A percentile compares a stretch with the other conserved stretches of the same genome.
These are phyloP conservation scores for Nakaseomyces bracarensis DNA, from an alignment of 1,139 yeast species.

Conservation along the genomic window DNA sequence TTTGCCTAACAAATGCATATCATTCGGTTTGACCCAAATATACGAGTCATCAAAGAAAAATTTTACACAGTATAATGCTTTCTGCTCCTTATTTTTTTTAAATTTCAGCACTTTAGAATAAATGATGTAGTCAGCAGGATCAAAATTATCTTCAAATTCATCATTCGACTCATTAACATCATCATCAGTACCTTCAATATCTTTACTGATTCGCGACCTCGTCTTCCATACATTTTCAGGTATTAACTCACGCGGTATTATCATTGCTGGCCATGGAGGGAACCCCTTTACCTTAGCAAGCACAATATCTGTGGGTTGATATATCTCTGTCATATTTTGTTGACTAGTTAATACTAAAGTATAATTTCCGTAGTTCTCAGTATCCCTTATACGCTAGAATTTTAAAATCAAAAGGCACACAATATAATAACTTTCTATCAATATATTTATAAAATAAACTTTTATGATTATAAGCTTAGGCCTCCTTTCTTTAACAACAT, in stretches of 20 bases:
- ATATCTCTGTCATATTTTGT: slow-evolving; percentile 10
- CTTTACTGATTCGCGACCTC: slow-evolving; percentile 34
- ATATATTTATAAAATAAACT: too few species aligned
- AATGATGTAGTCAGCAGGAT: slow-evolving; percentile 21
- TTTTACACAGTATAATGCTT: slow-evolving; percentile 27
- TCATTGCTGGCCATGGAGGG: slow-evolving; percentile 79
- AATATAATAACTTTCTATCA: too few species aligned
- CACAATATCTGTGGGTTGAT: slow-evolving; percentile 39
- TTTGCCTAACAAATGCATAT: slow-evolving; percentile 17
- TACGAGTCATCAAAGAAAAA: slow-evolving; percentile 31
- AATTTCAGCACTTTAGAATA: slow-evolving; percentile 25
- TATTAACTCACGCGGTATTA: slow-evolving; percentile 48
- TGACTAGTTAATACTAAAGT: too few species aligned
- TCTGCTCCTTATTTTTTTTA: slow-evolving; percentile 18
- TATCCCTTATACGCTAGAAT: too few species aligned
- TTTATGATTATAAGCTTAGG: too few species aligned
- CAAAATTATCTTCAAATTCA: slow-evolving; percentile 14
- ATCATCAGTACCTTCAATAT: slow-evolving; percentile 20
- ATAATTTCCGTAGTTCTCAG: too few species aligned
- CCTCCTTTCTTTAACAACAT: too few species aligned
- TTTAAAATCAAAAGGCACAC: too few species aligned
- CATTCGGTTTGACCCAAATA: slow-evolving; percentile 27
- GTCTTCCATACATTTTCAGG: slow-evolving; percentile 46
- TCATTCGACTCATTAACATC: slow-evolving; percentile 22
- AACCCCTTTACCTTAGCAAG: slow-evolving; percentile 71